A percentile compares a stretch with the other conserved stretches of the same genome.
These are phyloP conservation scores for Vaccinium darrowii DNA, from an alignment of 148 eudicot species.

Conservation along the genomic window DNA sequence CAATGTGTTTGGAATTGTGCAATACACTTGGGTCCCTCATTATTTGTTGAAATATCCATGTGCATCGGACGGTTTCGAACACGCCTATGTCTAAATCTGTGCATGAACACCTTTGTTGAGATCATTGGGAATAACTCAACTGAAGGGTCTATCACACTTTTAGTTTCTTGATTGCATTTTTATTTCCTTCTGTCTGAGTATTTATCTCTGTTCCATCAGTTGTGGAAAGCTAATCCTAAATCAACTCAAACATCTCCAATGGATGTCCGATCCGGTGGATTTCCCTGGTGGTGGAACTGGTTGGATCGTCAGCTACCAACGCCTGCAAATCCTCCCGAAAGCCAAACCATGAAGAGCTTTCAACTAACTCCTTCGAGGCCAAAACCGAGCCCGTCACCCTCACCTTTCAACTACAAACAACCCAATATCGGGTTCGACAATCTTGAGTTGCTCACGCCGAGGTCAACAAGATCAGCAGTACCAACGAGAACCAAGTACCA, in stretches of 20 bases:
- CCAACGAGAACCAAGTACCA: constrained; percentile 43
- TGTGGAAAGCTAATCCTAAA: constrained; percentile 60
- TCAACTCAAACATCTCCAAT: constrained; percentile 43
- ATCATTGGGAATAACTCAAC: background rate
- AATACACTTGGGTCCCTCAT: background rate
- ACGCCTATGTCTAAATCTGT: background rate
- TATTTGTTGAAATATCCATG: background rate
- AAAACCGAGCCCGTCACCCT: constrained; percentile 51
- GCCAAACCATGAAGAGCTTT: constrained; percentile 37
- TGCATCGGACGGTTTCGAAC: background rate
- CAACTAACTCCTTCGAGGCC: constrained; percentile 58
- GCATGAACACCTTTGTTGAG: background rate
- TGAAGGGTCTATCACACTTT: background rate
- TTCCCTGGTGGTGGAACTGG: constrained; percentile 99
- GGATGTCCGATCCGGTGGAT: constrained; percentile 65
- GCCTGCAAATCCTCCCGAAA: constrained; percentile 40
- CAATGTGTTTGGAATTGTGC: background rate
- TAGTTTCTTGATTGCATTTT: background rate
- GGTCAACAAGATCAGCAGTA: constrained; percentile 59
- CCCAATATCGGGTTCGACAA: constrained; percentile 30
- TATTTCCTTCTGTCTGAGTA: background rate
- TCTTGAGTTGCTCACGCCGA: constrained; percentile 56
- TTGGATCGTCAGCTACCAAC: constrained; percentile 54
- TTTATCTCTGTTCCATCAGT: constrained; percentile 27
- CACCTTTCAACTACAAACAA: constrained; percentile 23